Percentiles rank a stretch among this genome's conserved stretches.
Evolutionary conservation across 352 stramenopile genomes (phyloP).

Genomic region (Phytophthora citricola): DNA sequence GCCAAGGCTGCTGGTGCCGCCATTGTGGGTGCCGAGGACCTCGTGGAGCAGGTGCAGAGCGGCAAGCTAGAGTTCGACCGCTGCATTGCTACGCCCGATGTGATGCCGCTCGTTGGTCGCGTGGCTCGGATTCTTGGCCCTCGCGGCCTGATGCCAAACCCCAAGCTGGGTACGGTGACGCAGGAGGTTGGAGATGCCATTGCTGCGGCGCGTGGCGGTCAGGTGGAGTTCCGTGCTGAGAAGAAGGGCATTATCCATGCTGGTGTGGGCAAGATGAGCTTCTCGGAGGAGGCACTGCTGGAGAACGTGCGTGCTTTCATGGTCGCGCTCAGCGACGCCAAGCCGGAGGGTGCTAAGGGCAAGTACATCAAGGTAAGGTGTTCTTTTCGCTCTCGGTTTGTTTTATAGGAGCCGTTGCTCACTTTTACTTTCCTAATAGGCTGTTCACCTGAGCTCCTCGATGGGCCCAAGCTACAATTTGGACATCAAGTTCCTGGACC

Average conservation of each 20-base stretch:
- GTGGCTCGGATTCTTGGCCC: constrained; percentile 95
- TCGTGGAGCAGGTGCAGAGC: constrained; percentile 90
- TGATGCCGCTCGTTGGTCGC: constrained; percentile 94
- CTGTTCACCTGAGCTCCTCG: constrained; percentile 85
- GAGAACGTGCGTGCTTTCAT: constrained; percentile 94
- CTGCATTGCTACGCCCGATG: constrained; percentile 92
- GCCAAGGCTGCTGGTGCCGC: constrained; percentile 89
- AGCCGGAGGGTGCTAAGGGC: constrained; percentile 93
- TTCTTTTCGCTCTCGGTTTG: not conserved
- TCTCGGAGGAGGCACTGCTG: constrained; percentile 89
- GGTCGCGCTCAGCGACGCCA: constrained; percentile 90
- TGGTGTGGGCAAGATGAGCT: constrained; percentile 90
- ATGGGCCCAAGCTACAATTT: constrained; percentile 84
- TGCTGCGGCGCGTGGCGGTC: constrained; percentile 73
- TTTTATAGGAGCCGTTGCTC: constrained; percentile 1
- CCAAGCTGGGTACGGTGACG: constrained; percentile 97
- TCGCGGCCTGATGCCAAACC: constrained; percentile 97
- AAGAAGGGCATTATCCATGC: constrained; percentile 93
- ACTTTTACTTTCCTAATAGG: constrained; percentile 31
- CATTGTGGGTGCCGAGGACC: constrained; percentile 91
- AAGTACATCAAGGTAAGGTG: constrained; percentile 90
- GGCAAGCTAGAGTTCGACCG: constrained; percentile 92
- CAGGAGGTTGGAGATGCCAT: constrained; percentile 90
- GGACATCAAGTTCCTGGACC: constrained; percentile 88
- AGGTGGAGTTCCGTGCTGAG: constrained; percentile 91